A percentile compares a stretch with the other conserved stretches of the same genome.
These are phyloP conservation scores for Scytalidium lignicola DNA, from an alignment of 2,329 filamentous ascomycete species.

Conservation along the genomic window DNA sequence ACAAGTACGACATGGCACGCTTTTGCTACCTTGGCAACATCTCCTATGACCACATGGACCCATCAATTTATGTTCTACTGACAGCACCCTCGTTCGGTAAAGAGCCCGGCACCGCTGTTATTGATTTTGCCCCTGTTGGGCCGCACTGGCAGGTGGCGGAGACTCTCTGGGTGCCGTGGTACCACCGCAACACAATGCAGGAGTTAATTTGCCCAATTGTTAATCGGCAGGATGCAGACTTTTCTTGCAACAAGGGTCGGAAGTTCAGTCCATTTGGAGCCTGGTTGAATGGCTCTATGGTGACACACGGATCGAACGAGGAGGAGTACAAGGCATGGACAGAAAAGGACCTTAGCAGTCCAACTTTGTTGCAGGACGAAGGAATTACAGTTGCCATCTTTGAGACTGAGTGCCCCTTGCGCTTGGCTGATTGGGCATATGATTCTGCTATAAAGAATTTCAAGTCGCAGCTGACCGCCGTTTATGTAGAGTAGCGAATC, in stretches of 20 bases:
- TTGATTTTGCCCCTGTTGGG: slow-evolving; percentile 56
- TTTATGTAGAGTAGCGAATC: no score
- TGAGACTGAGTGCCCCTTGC: no score
- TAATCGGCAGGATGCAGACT: slow-evolving; percentile 45
- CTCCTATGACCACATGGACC: slow-evolving; percentile 49
- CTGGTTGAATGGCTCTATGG: slow-evolving; percentile 54
- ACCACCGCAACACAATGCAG: slow-evolving; percentile 54
- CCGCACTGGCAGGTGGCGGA: slow-evolving; percentile 53
- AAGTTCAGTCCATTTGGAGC: slow-evolving; percentile 53
- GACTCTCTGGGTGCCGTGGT: slow-evolving; percentile 52
- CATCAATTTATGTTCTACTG: slow-evolving; percentile 50
- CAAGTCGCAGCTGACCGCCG: no score
- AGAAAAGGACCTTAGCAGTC: no score
- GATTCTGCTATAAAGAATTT: no score
- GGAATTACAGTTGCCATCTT: no score
- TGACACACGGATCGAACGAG: slow-evolving; percentile 40
- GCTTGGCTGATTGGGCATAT: no score
- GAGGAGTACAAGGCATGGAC: neutral
- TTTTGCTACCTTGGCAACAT: slow-evolving; percentile 53
- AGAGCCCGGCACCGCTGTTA: slow-evolving; percentile 43
- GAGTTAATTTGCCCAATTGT: slow-evolving; percentile 56
- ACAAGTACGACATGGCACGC: slow-evolving; percentile 49
- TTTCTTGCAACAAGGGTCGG: slow-evolving; percentile 36
- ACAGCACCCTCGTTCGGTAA: slow-evolving; percentile 45
- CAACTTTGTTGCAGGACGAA: no score